Conservation (phyloP, 345 rosid genomes). For the Populus tremula region DNA sequence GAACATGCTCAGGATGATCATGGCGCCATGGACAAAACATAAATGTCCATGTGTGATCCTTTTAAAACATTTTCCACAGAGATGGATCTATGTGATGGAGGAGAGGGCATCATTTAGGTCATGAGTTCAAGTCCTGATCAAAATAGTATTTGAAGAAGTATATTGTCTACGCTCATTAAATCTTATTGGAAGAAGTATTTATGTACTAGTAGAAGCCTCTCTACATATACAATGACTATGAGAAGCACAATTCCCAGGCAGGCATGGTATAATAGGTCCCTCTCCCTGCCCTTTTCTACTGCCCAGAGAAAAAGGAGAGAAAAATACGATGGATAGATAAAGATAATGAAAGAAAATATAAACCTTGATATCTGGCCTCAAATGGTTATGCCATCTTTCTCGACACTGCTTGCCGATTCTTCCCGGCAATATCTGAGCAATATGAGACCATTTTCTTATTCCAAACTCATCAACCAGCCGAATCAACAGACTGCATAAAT, state of each 20-base stretch:
- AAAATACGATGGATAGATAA: neutral
- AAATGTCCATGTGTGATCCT: neutral
- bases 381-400: conserved; percentile 98
- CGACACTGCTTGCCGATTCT: conserved; percentile 93
- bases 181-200: no score
- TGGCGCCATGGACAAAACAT: neutral
- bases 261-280: no score
- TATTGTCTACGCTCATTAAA: no score
- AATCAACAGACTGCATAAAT: conserved; percentile 45
- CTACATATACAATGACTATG: no score
- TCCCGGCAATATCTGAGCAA: conserved; percentile 77
- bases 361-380: conserved; percentile 89
- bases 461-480: conserved; percentile 64
- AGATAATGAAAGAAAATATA: neutral
- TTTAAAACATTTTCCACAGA: neutral
- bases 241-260: no score
- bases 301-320: neutral
- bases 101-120: no score
- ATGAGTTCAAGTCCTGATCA: no score
- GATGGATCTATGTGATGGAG: neutral
- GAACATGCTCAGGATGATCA: neutral
- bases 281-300: no score
- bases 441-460: conserved; percentile 75
- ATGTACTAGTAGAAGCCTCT: no score
- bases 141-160: no score